Evolutionary conservation across 805 yeast species (phyloP), one percentile per base, ranked within the genome.

Genomic region (Metschnikowia baotianmanensis): DNA sequence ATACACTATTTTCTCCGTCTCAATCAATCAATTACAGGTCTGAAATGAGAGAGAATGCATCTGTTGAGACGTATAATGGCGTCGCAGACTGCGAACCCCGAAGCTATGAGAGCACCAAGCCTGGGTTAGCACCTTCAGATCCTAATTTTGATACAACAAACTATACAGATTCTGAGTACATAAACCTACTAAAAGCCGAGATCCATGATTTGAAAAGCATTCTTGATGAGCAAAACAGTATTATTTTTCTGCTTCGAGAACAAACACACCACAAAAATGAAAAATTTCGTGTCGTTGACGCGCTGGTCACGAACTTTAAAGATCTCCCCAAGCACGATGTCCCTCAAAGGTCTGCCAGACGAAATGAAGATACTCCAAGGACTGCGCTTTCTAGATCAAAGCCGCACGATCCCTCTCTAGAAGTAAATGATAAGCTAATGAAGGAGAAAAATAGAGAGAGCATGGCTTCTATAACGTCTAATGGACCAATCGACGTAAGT

Each of bases 81-180:
- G 30, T 16, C 5, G 16, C 10, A 13, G n/a, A 19, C 7, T 12
- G 21, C 20, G 29, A 29, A 4, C 23, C 12, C 9, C 18, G 13
- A 28, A 13, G 17, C 12, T n/a, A 20, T 28, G 15, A 15, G 12
- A 16, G n/a, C 12, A 20, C 22, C 22, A 21, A 28, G 27, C 22
- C 13, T 22, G 16, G 15, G 16, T 11, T 22, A 20, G 47, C 54
- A 16, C 72, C 74, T 3, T 65, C 71, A 5, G 58, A 67, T 42
- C 64, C 68, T 3, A 45, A 47, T 16, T 68, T 68, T 38, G 67
- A 69, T 43, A 46, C 71, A 29, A 52, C 59, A 11, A 27, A 40
- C 8, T 45, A 65, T 15, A 39, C 61, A 9, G 66, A 58, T 35
- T 46, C 40, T 4, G 64, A 67, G 35, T 65, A 43, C 46, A 65